These are phyloP conservation scores for Candida verbasci DNA, from an alignment of 805 yeast species.

Conservation along the genomic window DNA sequence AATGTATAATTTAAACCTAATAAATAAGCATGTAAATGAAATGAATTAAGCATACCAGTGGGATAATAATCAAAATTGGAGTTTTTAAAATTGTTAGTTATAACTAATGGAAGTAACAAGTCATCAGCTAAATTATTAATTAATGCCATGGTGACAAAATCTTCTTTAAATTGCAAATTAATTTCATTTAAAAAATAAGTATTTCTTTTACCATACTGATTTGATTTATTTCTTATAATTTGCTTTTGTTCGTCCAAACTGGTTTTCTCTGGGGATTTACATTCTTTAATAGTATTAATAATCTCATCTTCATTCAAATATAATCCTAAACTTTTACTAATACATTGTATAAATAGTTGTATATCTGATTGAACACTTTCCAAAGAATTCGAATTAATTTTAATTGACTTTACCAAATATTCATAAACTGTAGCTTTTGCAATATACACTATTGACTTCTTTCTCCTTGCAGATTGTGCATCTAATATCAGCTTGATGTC, in stretches of 20 bases:
- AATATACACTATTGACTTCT: too few species aligned
- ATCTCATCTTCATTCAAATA: too few species aligned
- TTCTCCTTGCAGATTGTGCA: too few species aligned
- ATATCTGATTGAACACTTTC: too few species aligned
- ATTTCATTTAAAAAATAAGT: constrained; percentile 9
- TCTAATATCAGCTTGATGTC: background rate
- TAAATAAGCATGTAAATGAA: constrained; percentile 9
- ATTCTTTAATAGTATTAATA: too few species aligned
- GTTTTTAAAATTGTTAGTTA: constrained; percentile 2
- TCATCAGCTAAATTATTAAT: constrained; percentile 7
- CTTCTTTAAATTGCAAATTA: constrained; percentile 2
- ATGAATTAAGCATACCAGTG: constrained; percentile 8
- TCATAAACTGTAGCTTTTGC: too few species aligned
- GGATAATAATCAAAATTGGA: constrained; percentile 9
- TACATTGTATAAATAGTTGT: too few species aligned
- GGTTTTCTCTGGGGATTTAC: too few species aligned
- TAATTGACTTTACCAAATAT: too few species aligned
- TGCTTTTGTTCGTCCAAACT: too few species aligned
- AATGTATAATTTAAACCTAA: constrained; percentile 8
- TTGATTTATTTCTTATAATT: background rate
- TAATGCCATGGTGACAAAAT: constrained; percentile 7
- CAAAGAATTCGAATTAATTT: too few species aligned
- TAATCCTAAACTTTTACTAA: too few species aligned
- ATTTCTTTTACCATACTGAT: constrained; percentile 7
- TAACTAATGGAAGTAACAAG: constrained; percentile 9